Conservation (phyloP, 805 yeast species). For the Candida ascalaphidarum region DNA sequence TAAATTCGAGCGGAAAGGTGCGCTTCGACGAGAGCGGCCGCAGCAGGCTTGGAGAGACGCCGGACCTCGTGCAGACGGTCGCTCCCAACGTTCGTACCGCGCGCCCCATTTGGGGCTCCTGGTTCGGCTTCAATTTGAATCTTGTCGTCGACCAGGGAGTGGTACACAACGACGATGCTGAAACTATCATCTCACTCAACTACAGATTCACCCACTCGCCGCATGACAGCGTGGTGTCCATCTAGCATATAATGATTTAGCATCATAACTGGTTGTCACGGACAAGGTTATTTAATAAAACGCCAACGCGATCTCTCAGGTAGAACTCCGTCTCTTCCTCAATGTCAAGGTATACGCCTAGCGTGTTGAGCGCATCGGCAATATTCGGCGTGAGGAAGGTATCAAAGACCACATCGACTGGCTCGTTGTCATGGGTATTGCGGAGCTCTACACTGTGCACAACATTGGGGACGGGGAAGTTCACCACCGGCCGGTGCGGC, state of each 20-base stretch:
- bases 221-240: conserved; percentile 28
- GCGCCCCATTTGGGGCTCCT: conserved; percentile 57
- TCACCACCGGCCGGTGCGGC: conserved; percentile 53
- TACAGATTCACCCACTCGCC: conserved; percentile 63
- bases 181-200: conserved; percentile 50
- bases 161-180: conserved; percentile 26
- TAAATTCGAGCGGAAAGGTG: conserved; percentile 51
- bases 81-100: conserved; percentile 6
- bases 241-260: too few relatives aligned
- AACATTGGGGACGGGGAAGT: conserved; percentile 70
- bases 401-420: conserved; percentile 69
- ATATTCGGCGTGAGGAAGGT: conserved; percentile 52
- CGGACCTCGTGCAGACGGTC: conserved; percentile 34
- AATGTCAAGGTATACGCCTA: too few relatives aligned
- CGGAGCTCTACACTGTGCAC: conserved; percentile 42
- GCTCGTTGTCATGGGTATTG: conserved; percentile 13
- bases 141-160: conserved; percentile 50
- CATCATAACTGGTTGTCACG: too few relatives aligned
- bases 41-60: conserved; percentile 55
- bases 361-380: conserved; percentile 19
- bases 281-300: too few relatives aligned
- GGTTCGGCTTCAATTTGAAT: conserved; percentile 59
- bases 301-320: too few relatives aligned
- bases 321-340: too few relatives aligned
- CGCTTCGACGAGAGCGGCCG: conserved; percentile 71